A percentile compares a stretch with the other conserved stretches of the same genome.
These are phyloP conservation scores for Begonia loranthoides DNA, from an alignment of 306 rosid genomes.

Conservation along the genomic window DNA sequence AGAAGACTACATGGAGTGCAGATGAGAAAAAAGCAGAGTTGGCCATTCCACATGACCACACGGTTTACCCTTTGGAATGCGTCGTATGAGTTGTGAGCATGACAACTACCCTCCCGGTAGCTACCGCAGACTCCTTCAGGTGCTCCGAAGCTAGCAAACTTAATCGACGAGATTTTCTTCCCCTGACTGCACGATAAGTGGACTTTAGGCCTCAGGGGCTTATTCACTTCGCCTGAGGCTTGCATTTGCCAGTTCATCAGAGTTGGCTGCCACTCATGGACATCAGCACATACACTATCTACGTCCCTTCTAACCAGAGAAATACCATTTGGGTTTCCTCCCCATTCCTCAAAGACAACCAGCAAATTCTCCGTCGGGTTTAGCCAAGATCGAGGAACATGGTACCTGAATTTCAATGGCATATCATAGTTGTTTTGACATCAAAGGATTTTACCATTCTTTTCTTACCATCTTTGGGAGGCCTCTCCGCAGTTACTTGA, in stretches of 20 bases:
- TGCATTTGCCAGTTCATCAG: constrained; percentile 68
- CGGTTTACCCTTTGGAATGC: constrained; percentile 67
- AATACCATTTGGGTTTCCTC: constrained; percentile 85
- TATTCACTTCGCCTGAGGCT: constrained; percentile 56
- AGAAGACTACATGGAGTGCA: not conserved
- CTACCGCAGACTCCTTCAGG: constrained; percentile 80
- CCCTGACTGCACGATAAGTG: constrained; percentile 75
- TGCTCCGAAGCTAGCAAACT: constrained; percentile 94
- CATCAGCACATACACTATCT: constrained; percentile 72
- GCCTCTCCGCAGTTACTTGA: constrained; percentile 67
- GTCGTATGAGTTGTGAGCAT: constrained; percentile 79
- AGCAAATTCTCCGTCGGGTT: constrained; percentile 73
- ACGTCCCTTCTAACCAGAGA: constrained; percentile 74
- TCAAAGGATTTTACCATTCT: constrained; percentile 1
- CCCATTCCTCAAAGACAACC: constrained; percentile 84
- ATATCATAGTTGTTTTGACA: not conserved
- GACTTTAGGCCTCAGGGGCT: constrained; percentile 66
- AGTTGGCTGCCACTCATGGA: constrained; percentile 97
- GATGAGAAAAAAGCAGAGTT: no score
- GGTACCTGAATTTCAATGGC: constrained; percentile 57
- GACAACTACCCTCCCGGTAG: constrained; percentile 77
- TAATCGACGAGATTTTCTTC: constrained; percentile 71
- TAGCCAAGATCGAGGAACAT: constrained; percentile 90
- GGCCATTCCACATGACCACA: no score
- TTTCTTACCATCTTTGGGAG: constrained; percentile 86